Conservation (phyloP, 768 basidiomycete genomes). For the Boletus rufocinnamomeus region DNA sequence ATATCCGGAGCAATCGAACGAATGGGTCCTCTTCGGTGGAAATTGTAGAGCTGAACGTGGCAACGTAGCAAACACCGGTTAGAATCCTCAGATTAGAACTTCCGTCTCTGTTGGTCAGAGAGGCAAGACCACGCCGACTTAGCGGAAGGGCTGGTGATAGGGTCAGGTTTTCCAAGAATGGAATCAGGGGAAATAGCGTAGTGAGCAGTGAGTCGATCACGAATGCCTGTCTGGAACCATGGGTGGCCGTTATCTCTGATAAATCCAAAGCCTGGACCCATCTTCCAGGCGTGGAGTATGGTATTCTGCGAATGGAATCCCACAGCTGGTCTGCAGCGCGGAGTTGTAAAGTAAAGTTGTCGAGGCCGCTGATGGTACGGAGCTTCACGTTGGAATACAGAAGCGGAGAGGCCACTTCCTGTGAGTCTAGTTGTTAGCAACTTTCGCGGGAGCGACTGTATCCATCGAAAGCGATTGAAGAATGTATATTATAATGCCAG, state of each 20-base stretch:
- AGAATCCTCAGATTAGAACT: slow-evolving; percentile 50
- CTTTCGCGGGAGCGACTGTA: neutral
- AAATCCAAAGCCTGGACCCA: slow-evolving; percentile 83
- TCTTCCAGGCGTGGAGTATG: slow-evolving; percentile 84
- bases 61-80: slow-evolving; percentile 55
- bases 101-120: slow-evolving; percentile 55
- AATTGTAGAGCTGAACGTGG: slow-evolving; percentile 31
- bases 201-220: slow-evolving; percentile 64
- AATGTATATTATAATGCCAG: neutral
- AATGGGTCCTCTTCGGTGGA: slow-evolving; percentile 51
- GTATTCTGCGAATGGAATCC: slow-evolving; percentile 87
- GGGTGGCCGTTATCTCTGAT: slow-evolving; percentile 48
- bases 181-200: slow-evolving; percentile 63
- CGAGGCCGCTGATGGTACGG: slow-evolving; percentile 44
- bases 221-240: slow-evolving; percentile 49
- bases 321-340: slow-evolving; percentile 70
- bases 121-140: slow-evolving; percentile 58
- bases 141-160: slow-evolving; percentile 59
- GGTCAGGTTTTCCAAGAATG: slow-evolving; percentile 56
- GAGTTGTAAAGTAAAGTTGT: slow-evolving; percentile 60
- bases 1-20: slow-evolving; percentile 55
- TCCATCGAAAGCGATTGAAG: slow-evolving; percentile 3
- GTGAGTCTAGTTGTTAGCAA: slow-evolving; percentile 17
- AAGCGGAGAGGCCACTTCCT: slow-evolving; percentile 70
- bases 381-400: slow-evolving; percentile 61